Evolutionary conservation across 345 rosid species (phyloP), one percentile per base, ranked within the genome.

Genomic region (Populus alba): DNA sequence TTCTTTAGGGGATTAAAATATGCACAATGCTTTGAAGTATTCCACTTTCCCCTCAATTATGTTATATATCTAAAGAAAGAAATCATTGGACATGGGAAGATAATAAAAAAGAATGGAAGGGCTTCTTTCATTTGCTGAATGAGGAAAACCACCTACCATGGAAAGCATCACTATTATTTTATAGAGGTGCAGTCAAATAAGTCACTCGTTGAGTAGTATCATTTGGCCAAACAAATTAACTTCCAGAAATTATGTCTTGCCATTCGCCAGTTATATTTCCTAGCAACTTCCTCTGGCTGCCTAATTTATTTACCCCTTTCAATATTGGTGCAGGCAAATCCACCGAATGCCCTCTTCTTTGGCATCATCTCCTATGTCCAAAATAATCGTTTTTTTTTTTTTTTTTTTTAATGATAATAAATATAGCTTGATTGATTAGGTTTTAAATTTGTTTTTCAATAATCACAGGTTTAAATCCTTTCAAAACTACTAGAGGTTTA

Each of bases 141-240:
- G 59, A 20, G 20, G 59, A 53, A 3, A 18, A 18, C 6, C 45
- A 67, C 47, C 70, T 8, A 67, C 70, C 51, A 47, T 47, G 4
- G 70, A 8, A 67, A 35, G 27, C 38, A 67, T 37, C 8, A 0
- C n/a, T 67, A 35, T 8, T 66, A 10, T 7, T n/a, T n/a, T 59
- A 59, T 9, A 1, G 63, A 59, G 63, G 29, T n/a, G 27, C 63
- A 23, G n/a, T n/a, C n/a, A n/a, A n/a, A 57, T n/a, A 65, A 69
- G 18, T 59, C 33, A 37, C 72, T 16, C 57, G 57, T 43, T 57
- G 27, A 73, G 78, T 75, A 73, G 10, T 73, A 73, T 81, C 51
- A 73, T 77, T 77, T 67, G 35, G 27, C 16, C 70, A 41, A 72
- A 57, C 45, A 1, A 70, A 33, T 33, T 33, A 4, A 69, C 70